phyloP scores from a whole-genome alignment of 1,139 yeast species.

The Yamadazyma trypodendri region DNA sequence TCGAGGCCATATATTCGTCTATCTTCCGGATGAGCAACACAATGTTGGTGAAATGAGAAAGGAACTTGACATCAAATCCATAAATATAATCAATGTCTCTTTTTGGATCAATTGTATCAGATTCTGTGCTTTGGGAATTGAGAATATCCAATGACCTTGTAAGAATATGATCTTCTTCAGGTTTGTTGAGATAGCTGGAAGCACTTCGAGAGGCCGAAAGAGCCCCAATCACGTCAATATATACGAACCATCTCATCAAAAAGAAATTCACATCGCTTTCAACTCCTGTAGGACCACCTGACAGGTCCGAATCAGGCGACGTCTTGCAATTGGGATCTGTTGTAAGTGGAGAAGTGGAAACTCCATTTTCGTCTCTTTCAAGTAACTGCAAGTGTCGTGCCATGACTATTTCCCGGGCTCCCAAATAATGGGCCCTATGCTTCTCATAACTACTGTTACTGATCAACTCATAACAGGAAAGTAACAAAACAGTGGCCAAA shows the following conservation, averaged over 20 bases:
- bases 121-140: slow-evolving; percentile 12
- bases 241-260: slow-evolving; percentile 70
- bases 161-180: slow-evolving; percentile 15
- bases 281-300: slow-evolving; percentile 12
- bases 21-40: slow-evolving; percentile 43
- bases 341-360: background rate
- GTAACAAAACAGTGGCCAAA: slow-evolving; percentile 58
- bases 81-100: slow-evolving; percentile 55
- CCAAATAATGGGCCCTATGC: slow-evolving; percentile 67
- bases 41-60: slow-evolving; percentile 50
- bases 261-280: slow-evolving; percentile 55
- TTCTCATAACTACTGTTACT: slow-evolving; percentile 45
- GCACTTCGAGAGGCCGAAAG: slow-evolving; percentile 40
- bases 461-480: slow-evolving; percentile 65
- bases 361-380: slow-evolving; percentile 2
- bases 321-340: slow-evolving; percentile 2
- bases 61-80: slow-evolving; percentile 57
- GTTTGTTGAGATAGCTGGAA: slow-evolving; percentile 23
- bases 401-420: slow-evolving; percentile 66
- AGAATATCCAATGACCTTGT: slow-evolving; percentile 18
- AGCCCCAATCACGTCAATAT: slow-evolving; percentile 67
- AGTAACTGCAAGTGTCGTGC: slow-evolving; percentile 39
- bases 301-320: slow-evolving; percentile 13
- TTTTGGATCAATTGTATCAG: slow-evolving; percentile 23
- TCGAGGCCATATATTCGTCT: slow-evolving; percentile 21